Evolutionary conservation across 1,284 basidiomycete species (phyloP), one percentile per base, ranked within the genome.

Genomic region (Trichosporon ovoides): DNA sequence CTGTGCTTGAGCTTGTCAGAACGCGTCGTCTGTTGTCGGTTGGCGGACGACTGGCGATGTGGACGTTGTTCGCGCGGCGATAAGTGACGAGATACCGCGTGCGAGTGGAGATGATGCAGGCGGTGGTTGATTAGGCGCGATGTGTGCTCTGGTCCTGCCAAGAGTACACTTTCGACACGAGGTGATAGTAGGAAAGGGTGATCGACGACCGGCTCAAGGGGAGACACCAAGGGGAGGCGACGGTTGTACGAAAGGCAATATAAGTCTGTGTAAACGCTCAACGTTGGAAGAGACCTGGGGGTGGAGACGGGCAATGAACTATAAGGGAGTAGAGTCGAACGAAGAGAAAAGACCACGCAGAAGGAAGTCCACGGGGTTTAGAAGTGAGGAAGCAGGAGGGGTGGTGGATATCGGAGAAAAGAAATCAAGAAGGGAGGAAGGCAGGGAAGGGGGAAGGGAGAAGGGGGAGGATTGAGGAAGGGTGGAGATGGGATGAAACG

Each of bases 241-340:
- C 43, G 16, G 43, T 28, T 22, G 16, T 16, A 48, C 28, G 12
- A 24, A 31, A 9, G 28, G 28, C 5, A 9, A 48, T 28, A 48
- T n/a, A 9, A 48, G 43, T 7, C 50, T 52, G 33, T 35, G 34
- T 37, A 35, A 52, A 35, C 33, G 36, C 35, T 35, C 50, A 52
- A 52, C 50, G 33, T 19, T 52, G 50, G 33, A n/a, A 35, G 33
- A 52, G 50, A 52, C 19, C 31, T 52, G 28, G 28, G 28, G 50
- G 34, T 20, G 19, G 34, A 20, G 35, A 33, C 22, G 4, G 22
- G n/a, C n/a, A 14, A 33, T 16, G n/a, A 33, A 52, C 20, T 19
- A 52, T 48, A 48, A 31, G 43, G 28, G 24, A 12, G 12, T 22
- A 20, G n/a, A 16, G 43, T 22, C 10, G 22, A 48, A 48, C 43